A percentile compares a stretch with the other conserved stretches of the same genome.
phyloP scores from a whole-genome alignment of 2,329 filamentous ascomycete species.

The Verticillium isaacii region DNA sequence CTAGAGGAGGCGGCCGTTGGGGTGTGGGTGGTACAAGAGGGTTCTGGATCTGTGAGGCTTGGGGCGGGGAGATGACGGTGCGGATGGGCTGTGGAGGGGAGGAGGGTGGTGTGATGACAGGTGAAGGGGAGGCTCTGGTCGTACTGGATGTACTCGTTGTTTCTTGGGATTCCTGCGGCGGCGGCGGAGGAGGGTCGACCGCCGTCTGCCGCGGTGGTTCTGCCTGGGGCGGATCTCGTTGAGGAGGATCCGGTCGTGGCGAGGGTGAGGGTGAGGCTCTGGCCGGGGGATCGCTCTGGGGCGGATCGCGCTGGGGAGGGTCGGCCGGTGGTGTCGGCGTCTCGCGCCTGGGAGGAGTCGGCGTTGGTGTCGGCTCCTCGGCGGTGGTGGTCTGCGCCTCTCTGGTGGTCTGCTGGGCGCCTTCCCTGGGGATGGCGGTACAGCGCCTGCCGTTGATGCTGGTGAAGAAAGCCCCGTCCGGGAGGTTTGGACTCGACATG shows the following conservation, averaged over 20 bases:
- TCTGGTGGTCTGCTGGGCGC: constrained; percentile 6
- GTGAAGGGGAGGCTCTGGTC: constrained; percentile 3
- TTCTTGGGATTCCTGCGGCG: not conserved
- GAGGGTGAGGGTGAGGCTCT: not conserved
- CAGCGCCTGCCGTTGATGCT: constrained; percentile 45
- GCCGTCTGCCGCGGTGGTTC: constrained; percentile 1
- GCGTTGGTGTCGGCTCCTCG: not conserved
- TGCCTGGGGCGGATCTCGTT: constrained; percentile 2
- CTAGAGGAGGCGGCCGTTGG: not conserved
- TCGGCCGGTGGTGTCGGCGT: not conserved
- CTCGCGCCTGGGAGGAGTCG: not conserved
- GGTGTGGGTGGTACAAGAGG: not conserved
- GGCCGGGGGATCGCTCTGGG: not conserved
- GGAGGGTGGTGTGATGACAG: constrained; percentile 1
- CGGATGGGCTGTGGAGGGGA: constrained; percentile 1
- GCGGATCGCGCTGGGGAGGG: not conserved
- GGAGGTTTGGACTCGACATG: constrained; percentile 41
- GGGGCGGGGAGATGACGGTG: not conserved
- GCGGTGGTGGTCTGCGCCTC: constrained; percentile 2
- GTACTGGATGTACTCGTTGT: constrained; percentile 1
- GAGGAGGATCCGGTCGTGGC: constrained; percentile 1
- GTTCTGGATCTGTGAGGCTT: constrained; percentile 1
- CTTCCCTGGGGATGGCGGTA: constrained; percentile 43
- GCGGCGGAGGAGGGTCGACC: not conserved
- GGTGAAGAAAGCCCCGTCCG: constrained; percentile 43